Conservation (phyloP, 2,329 filamentous ascomycete genomes). For the Dichotomopilus funicola region DNA sequence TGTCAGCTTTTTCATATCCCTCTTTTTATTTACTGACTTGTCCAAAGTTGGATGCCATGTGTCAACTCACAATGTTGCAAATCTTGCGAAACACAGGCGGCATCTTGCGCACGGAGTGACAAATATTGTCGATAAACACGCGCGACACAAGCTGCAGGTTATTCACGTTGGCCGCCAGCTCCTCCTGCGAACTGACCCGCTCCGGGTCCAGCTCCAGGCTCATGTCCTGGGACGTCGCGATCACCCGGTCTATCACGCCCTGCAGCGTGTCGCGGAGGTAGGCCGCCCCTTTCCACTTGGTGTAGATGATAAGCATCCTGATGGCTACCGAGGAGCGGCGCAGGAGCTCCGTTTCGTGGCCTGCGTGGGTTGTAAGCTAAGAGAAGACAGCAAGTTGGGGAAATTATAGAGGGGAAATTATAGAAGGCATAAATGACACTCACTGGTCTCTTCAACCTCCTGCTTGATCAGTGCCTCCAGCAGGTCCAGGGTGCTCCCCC, state of each 20-base stretch:
- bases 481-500: constrained; percentile 56
- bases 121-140: constrained; percentile 66
- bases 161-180: constrained; percentile 59
- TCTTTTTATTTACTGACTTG: too few relatives aligned
- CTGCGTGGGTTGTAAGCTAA: constrained; percentile 28
- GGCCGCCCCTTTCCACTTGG: constrained; percentile 61
- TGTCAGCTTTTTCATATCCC: too few relatives aligned
- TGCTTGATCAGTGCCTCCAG: constrained; percentile 62
- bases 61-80: constrained; percentile 52
- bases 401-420: not conserved
- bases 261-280: constrained; percentile 60
- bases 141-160: constrained; percentile 62
- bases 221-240: constrained; percentile 60
- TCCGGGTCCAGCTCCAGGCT: constrained; percentile 63
- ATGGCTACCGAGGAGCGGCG: constrained; percentile 65
- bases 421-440: constrained; percentile 10
- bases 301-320: constrained; percentile 65
- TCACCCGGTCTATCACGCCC: constrained; percentile 59
- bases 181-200: constrained; percentile 52
- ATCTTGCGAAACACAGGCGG: constrained; percentile 60
- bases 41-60: not conserved
- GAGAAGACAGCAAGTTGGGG: not conserved
- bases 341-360: constrained; percentile 62
- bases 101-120: constrained; percentile 54
- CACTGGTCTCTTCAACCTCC: constrained; percentile 60